These are phyloP conservation scores for Bromus sterilis DNA, from an alignment of 176 grass and related monocot species.

Conservation along the genomic window DNA sequence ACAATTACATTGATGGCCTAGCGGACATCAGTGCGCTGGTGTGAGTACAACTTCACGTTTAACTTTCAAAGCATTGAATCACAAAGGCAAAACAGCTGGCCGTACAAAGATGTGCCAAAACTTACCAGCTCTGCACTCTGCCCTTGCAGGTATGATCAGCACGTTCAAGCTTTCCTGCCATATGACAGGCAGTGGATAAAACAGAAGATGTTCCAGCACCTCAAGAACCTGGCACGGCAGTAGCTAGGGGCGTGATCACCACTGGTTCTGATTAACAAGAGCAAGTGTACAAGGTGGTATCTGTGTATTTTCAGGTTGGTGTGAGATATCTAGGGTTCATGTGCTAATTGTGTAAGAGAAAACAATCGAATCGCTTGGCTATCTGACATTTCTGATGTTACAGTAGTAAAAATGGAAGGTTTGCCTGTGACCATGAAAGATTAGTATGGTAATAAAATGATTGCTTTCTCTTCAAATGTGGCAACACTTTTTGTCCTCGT, in stretches of 20 bases:
- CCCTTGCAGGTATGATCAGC: constrained; percentile 52
- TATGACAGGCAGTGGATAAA: constrained; percentile 89
- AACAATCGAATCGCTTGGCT: not conserved
- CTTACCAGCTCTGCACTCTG: not conserved
- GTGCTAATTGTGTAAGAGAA: not conserved
- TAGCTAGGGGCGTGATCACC: not conserved
- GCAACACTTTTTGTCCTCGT: not conserved
- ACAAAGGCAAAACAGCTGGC: not conserved
- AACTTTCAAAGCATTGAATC: not conserved
- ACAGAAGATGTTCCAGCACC: constrained; percentile 62
- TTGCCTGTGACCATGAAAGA: not conserved
- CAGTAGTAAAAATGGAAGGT: not conserved
- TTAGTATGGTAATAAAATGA: not conserved
- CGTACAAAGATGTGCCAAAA: not conserved
- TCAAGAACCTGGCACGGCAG: constrained; percentile 47
- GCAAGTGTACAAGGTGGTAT: not conserved
- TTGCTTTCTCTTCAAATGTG: not conserved
- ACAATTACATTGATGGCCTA: constrained; percentile 74
- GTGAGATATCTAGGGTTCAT: not conserved
- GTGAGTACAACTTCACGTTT: constrained; percentile 29
- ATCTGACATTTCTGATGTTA: not conserved
- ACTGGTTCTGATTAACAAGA: not conserved
- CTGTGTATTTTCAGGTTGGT: not conserved
- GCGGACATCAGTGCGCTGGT: constrained; percentile 68
- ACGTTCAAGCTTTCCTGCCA: constrained; percentile 63